Conservation (phyloP, 495 filamentous ascomycete species). For the Xeromyces bisporus region DNA sequence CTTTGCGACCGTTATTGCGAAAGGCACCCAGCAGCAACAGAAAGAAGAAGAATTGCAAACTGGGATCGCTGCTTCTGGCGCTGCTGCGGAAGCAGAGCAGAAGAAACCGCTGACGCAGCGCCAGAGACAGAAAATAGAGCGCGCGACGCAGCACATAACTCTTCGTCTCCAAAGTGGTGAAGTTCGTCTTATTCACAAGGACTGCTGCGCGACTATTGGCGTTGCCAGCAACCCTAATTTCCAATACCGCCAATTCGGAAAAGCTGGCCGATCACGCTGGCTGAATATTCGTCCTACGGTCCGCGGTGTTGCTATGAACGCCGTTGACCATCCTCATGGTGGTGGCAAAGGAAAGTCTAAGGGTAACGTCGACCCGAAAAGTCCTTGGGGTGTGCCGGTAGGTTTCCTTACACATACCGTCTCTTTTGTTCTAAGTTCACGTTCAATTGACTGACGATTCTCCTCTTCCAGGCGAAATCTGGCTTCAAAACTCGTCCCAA, state of each 20-base stretch:
- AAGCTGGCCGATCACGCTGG: constrained; percentile 85
- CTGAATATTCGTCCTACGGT: constrained; percentile 87
- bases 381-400: constrained; percentile 92
- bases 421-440: too few relatives aligned
- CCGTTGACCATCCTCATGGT: constrained; percentile 90
- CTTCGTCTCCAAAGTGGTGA: constrained; percentile 85
- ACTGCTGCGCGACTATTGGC: constrained; percentile 87
- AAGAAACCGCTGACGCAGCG: constrained; percentile 19
- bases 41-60: constrained; percentile 5
- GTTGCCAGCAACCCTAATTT: constrained; percentile 84
- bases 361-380: constrained; percentile 86
- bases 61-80: neutral
- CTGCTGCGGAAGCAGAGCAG: constrained; percentile 4
- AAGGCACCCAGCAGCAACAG: constrained; percentile 48
- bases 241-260: constrained; percentile 79
- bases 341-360: constrained; percentile 98
- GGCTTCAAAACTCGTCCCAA: constrained; percentile 86
- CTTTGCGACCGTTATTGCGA: constrained; percentile 69
- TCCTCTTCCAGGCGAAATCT: constrained; percentile 67
- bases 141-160: constrained; percentile 49
- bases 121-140: constrained; percentile 33
- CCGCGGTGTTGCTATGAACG: constrained; percentile 95
- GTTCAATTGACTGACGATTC: too few relatives aligned
- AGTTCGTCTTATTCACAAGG: constrained; percentile 67
- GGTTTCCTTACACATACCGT: constrained; percentile 22